Evolutionary conservation across 495 filamentous ascomycete genomes (phyloP).

Genomic region (Penicillium verhagenii): DNA sequence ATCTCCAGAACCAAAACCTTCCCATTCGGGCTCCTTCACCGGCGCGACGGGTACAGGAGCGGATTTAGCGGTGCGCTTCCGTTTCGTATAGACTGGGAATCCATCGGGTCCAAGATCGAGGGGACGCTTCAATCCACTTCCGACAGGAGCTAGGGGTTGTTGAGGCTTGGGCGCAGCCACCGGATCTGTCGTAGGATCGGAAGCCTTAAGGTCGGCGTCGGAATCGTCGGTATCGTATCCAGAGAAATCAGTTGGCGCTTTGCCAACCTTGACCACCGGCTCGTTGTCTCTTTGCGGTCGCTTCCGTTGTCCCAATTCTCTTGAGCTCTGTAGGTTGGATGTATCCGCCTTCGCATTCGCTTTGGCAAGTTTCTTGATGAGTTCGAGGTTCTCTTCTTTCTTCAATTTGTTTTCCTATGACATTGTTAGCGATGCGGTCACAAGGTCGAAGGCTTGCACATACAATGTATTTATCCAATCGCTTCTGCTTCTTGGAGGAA

Average conservation of each 20-base stretch:
- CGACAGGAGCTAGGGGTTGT: slow-evolving; percentile 37
- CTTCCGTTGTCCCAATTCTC: slow-evolving; percentile 63
- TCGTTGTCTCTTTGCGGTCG: slow-evolving; percentile 19
- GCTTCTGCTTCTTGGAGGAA: slow-evolving; percentile 88
- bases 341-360: slow-evolving; percentile 78
- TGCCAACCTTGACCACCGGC: neutral
- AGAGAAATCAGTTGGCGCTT: slow-evolving; percentile 24
- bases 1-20: slow-evolving; percentile 50
- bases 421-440: slow-evolving; percentile 20
- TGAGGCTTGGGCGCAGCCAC: slow-evolving; percentile 19
- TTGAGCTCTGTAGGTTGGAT: slow-evolving; percentile 70
- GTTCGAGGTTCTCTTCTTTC: slow-evolving; percentile 86
- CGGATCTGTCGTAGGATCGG: slow-evolving; percentile 17
- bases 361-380: slow-evolving; percentile 77
- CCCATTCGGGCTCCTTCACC: slow-evolving; percentile 54
- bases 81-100: slow-evolving; percentile 75
- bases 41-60: slow-evolving; percentile 21
- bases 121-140: slow-evolving; percentile 84
- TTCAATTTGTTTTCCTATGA: slow-evolving; percentile 79
- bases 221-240: slow-evolving; percentile 41
- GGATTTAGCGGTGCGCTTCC: slow-evolving; percentile 41
- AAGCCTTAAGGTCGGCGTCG: slow-evolving; percentile 27
- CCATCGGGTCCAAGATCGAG: slow-evolving; percentile 76
- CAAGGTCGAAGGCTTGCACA: slow-evolving; percentile 12
- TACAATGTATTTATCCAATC: slow-evolving; percentile 94